Evolutionary conservation across 345 rosid species (phyloP), one percentile per base, ranked within the genome.

Genomic region (Citrus reticulata): DNA sequence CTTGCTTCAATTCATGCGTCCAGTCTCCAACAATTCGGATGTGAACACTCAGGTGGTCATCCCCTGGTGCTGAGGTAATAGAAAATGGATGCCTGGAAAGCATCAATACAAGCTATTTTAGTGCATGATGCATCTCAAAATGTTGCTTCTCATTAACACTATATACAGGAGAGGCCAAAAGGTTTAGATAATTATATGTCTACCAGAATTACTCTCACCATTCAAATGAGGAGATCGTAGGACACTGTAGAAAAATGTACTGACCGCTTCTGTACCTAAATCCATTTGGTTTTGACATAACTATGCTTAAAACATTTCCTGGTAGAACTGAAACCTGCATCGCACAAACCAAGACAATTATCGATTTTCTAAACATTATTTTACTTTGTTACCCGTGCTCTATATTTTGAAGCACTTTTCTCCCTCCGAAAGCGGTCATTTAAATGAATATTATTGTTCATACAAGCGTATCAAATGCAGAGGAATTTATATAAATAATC

Each of bases 191-290:
- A 16, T 24, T 35, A 55, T 46, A 13, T 3, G 5, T 37, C 9
- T 32, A 40, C 40, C 42, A 59, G 24, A 70, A 63, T 66, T 40
- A 37, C 65, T 76, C 86, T 81, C 72, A 93, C 99, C 99, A 95
- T 86, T 95, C 98, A 68, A 93, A 91, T 25, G 92, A 78, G 75
- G 99, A 95, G 83, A 95, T 88, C 32, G 78, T 60, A 13, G 97
- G 97, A 80, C 99, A 95, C 79, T 90, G 93, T 24, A 95, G 89
- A 84, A 92, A 95, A 79, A 95, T 92, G 82, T 95, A 95, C 81
- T 95, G 99, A 79, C 98, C 99, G 63, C 99, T 95, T 85, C 79
- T 93, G 90, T 91, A 92, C 85, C 91, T 93, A 77, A 93, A 93
- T 79, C 98, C 96, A 58, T 85, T 90, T 74, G 98, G 99, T 88